Evolutionary conservation across 2,329 filamentous ascomycete genomes (phyloP).

Genomic region (Sclerotinia spermophila): DNA sequence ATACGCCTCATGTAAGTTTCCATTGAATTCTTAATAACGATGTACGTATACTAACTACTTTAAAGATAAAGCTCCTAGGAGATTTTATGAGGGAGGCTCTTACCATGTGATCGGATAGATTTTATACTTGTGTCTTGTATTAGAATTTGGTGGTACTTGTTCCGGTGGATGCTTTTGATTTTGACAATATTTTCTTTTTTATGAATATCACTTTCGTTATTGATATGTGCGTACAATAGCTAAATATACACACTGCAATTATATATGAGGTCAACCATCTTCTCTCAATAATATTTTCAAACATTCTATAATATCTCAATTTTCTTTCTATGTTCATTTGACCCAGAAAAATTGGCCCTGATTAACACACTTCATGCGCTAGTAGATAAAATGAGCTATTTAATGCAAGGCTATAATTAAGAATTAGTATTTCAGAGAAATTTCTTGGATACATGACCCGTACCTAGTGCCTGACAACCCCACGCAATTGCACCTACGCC

Average conservation of each 20-base stretch:
- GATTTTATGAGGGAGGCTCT: slow-evolving; percentile 16
- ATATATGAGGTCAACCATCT: background rate
- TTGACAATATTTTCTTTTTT: background rate
- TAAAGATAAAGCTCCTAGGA: slow-evolving; percentile 13
- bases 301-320: background rate
- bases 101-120: slow-evolving; percentile 3
- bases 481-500: background rate
- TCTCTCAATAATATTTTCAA: background rate
- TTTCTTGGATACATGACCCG: background rate
- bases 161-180: background rate
- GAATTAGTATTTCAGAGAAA: background rate
- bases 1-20: slow-evolving; percentile 38
- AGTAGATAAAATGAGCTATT: background rate
- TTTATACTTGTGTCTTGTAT: background rate
- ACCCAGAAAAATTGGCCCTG: no score
- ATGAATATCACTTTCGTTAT: background rate
- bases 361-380: background rate
- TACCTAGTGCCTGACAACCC: background rate
- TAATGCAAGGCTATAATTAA: background rate
- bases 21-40: background rate
- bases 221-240: background rate
- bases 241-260: background rate
- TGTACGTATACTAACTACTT: background rate
- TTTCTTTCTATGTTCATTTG: background rate
- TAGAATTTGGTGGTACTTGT: slow-evolving; percentile 7